Evolutionary conservation across 331 rosid genomes (phyloP).

Genomic region (Quercus phellos): DNA sequence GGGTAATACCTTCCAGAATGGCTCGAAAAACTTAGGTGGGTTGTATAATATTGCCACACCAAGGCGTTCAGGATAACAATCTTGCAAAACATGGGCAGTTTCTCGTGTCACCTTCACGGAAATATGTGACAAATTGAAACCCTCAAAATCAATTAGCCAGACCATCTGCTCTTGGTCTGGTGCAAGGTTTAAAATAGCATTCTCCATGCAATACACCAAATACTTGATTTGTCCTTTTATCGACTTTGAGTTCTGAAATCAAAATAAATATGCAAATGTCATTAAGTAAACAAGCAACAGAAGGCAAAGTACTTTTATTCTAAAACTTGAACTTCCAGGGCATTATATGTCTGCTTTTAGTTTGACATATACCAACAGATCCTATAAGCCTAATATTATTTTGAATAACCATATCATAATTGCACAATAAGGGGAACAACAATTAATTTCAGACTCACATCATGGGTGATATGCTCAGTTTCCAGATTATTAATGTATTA

Average conservation of each 20-base stretch:
- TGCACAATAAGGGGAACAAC: background rate
- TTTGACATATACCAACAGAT: background rate
- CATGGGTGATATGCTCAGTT: background rate
- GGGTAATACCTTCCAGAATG: constrained; percentile 63
- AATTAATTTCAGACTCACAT: background rate
- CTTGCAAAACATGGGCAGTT: constrained; percentile 61
- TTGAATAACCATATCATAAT: background rate
- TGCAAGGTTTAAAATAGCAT: constrained; percentile 65
- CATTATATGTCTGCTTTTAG: background rate
- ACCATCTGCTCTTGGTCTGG: constrained; percentile 66
- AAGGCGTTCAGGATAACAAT: constrained; percentile 77
- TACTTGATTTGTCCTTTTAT: constrained; percentile 53
- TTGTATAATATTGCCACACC: constrained; percentile 74
- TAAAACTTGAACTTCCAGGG: background rate
- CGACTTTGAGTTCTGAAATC: constrained; percentile 60
- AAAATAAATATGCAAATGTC: constrained; percentile 13
- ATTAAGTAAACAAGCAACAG: constrained; percentile 1
- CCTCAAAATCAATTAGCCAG: constrained; percentile 86
- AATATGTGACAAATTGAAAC: constrained; percentile 61
- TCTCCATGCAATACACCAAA: constrained; percentile 86
- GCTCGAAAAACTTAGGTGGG: constrained; percentile 75
- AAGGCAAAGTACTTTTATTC: background rate
- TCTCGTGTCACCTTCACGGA: constrained; percentile 69
- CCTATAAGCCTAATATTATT: background rate
- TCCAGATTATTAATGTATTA: background rate